phyloP scores from a whole-genome alignment of 1,284 basidiomycete species.

The Fomitopsis betulina region DNA sequence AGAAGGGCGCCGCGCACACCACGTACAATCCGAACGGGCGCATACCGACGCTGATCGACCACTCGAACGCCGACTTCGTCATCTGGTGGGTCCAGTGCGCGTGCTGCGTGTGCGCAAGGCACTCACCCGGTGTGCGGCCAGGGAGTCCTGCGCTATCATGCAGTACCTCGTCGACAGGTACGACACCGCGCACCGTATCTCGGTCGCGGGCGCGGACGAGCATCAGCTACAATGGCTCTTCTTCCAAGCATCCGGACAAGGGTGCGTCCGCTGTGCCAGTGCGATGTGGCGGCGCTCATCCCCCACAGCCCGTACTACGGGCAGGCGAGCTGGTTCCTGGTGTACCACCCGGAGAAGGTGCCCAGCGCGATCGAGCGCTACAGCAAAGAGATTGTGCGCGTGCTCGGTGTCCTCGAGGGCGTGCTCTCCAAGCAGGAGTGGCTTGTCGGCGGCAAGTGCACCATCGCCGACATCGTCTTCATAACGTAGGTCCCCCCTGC shows the following conservation, averaged over 20 bases:
- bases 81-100: conserved; percentile 8
- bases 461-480: conserved; percentile 17
- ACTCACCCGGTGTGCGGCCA: conserved; percentile 4
- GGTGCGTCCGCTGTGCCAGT: conserved; percentile 15
- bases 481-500: conserved; percentile 9
- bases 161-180: conserved; percentile 30
- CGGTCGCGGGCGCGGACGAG: conserved; percentile 17
- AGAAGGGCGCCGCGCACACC: conserved; percentile 19
- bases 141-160: conserved; percentile 32
- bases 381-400: conserved; percentile 26
- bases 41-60: conserved; percentile 29
- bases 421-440: conserved; percentile 19
- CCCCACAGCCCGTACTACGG: conserved; percentile 17
- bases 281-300: no score
- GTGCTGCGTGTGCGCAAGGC: background rate
- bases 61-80: conserved; percentile 24
- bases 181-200: conserved; percentile 29
- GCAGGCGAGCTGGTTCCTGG: conserved; percentile 24
- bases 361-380: conserved; percentile 28
- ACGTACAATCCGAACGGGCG: conserved; percentile 27
- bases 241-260: conserved; percentile 28
- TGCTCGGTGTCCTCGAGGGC: conserved; percentile 28
- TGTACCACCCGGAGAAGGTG: conserved; percentile 20
- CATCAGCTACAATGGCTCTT: conserved; percentile 24
- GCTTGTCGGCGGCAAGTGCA: conserved; percentile 15